phyloP scores from a whole-genome alignment of 805 yeast genomes.

The Saccharomyces kudriavzevii region DNA sequence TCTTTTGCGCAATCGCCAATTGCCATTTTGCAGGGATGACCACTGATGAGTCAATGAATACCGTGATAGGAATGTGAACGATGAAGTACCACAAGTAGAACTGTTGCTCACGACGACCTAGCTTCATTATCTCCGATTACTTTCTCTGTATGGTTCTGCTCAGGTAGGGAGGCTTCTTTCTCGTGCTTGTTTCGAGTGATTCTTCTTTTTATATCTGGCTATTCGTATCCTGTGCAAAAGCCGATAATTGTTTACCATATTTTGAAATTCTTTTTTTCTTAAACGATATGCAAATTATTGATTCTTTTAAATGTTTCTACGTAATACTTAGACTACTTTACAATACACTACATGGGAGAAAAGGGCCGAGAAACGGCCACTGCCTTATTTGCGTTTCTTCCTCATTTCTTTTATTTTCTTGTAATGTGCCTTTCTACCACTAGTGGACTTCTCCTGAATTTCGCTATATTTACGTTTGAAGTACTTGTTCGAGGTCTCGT shows the following conservation, averaged over 20 bases:
- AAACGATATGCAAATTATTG: background rate
- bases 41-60: slow-evolving; percentile 66
- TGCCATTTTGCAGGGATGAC: slow-evolving; percentile 48
- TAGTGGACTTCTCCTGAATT: slow-evolving; percentile 54
- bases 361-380: background rate
- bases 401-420: slow-evolving; percentile 58
- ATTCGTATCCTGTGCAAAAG: background rate
- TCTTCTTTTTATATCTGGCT: background rate
- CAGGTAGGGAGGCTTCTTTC: background rate
- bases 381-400: slow-evolving; percentile 31
- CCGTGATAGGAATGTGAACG: slow-evolving; percentile 67
- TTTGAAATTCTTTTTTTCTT: background rate
- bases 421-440: slow-evolving; percentile 62
- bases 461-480: slow-evolving; percentile 79
- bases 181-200: background rate
- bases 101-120: background rate
- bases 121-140: background rate
- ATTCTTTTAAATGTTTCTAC: background rate
- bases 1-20: slow-evolving; percentile 35
- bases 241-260: background rate
- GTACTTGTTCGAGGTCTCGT: slow-evolving; percentile 58
- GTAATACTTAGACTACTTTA: background rate
- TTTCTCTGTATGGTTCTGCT: background rate
- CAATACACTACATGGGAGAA: background rate
- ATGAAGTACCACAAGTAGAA: slow-evolving; percentile 47